Evolutionary conservation across 768 basidiomycete species (phyloP).

Genomic region (Russula virescens): DNA sequence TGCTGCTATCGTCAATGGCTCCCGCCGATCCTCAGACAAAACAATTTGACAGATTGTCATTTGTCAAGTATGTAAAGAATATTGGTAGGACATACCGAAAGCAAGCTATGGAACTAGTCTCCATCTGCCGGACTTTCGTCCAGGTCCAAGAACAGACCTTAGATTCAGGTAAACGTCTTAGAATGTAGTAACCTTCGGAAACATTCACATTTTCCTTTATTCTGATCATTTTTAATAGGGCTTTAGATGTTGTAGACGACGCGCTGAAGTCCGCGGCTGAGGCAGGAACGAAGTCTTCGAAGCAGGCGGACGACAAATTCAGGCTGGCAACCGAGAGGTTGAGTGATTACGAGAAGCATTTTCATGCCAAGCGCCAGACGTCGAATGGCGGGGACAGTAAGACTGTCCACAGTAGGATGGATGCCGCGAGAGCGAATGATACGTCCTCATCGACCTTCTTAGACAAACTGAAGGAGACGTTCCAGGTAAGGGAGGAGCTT

Average conservation of each 20-base stretch:
- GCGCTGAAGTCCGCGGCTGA: conserved; percentile 1
- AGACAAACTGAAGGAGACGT: neutral
- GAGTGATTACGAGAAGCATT: neutral
- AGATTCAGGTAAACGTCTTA: neutral
- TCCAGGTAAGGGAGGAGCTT: neutral
- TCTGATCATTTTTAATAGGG: neutral
- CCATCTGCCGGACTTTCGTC: neutral
- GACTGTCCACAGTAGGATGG: neutral
- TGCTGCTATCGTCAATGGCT: no score
- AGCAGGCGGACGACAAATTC: neutral
- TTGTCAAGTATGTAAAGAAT: conserved; percentile 1
- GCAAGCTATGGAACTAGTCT: neutral
- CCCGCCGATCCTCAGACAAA: no score
- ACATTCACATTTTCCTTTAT: neutral
- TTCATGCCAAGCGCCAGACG: neutral
- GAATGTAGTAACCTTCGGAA: neutral
- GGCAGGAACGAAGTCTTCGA: neutral
- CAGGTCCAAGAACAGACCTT: neutral
- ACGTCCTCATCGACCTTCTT: no score
- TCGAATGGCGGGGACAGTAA: no score
- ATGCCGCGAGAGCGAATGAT: neutral
- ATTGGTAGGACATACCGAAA: conserved; percentile 1
- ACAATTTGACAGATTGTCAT: conserved; percentile 1
- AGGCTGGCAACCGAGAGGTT: neutral
- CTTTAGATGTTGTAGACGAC: neutral